Evolutionary conservation across 306 rosid genomes (phyloP), one percentile per base, ranked within the genome.

Genomic region (Elaeagnus macrophylla): DNA sequence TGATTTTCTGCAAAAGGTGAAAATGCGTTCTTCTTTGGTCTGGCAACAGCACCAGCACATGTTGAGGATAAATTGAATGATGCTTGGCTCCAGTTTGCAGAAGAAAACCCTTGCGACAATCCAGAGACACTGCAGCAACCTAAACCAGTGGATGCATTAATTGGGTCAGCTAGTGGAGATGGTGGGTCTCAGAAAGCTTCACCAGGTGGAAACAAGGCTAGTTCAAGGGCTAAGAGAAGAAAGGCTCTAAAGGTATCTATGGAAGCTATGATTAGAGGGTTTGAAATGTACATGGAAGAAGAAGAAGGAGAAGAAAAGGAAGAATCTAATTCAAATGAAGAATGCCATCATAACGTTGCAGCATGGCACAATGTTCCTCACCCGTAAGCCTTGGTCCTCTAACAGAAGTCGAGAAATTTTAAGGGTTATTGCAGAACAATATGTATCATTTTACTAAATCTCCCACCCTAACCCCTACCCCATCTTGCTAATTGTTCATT

Each of bases 41-140:
- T 91, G 60, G 97, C 96, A 1, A 91, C 96, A 6, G 97, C 96
- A 18, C 97, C 97, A 7, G 96, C 97, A 38, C 97, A 91, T 60
- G 97, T 86, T 60, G 97, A 91, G 61, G 97, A 91, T 35, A 78
- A 64, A 64, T 88, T 86, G 47, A 50, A 91, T 65, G 97, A 91
- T 71, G 96, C 97, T 66, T 91, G 97, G 96, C 77, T 86, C 11
- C 88, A 78, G 70, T 91, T 91, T 74, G 96, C 97, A 2, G 84
- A 78, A 65, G 77, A 84, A 68, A 58, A 54, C 51, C 71, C 69
- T 41, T 8, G 59, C 51, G 80, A 49, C 61, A 57, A 74, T 51
- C 50, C 67, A 14, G 74, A 79, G 72, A 10, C 49, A 10, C 66
- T 48, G 37, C 71, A 58, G 61, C 69, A 18, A 18, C 61, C 35